Base-by-base conservation (phyloP, 176 grass and related monocot species). In the Lolium multiflorum region DNA sequence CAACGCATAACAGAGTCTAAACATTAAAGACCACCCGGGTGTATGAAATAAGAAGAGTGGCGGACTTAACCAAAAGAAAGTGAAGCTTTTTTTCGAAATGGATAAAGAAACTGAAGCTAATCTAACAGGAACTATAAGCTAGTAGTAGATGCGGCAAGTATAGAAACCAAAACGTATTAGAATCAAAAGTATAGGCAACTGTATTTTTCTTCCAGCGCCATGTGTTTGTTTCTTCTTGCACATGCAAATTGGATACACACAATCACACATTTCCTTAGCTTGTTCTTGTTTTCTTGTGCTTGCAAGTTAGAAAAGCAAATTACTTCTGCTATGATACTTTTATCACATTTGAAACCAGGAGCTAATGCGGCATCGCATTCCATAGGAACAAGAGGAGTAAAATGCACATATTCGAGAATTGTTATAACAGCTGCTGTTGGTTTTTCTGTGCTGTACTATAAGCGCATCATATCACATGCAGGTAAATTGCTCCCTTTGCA, bases 401-500 rank as follows among this genome's bases (percentile, higher is more conserved):
- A 35, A 79, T 89, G 9, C 69, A 67, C 43, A 58, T 76, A 11
- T 59, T 66, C 14, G 9, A 80, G 2, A 24, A 68, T 58, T 22
- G 64, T 47, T 65, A 57, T 18, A 56, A 41, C 24, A 39, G 73
- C 12, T 31, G 21, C 2, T 60, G 20, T 74, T 49, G 65, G 31
- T 47, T 77, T 87, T 55, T 85, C 11, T 26, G 22, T 67, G 58
- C 31, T 59, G 65, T 61, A 52, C 72, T 52, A 28, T 82, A 78
- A 87, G 71, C 49, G 24, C 48, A 84, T 87, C 11, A 66, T 83
- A 70, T 74, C 60, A 49, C 73, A 85, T 49, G 31, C 88, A 98
- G 96, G 68, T 98, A 78, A 81, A 88, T 73, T 98, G 97, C 39
- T 63, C 87, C 22, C 91, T 98, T 74, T 98, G 97, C 82, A 89